Base-by-base conservation (phyloP, 352 stramenopile species). In the Globisporangium paddicum region DNA sequence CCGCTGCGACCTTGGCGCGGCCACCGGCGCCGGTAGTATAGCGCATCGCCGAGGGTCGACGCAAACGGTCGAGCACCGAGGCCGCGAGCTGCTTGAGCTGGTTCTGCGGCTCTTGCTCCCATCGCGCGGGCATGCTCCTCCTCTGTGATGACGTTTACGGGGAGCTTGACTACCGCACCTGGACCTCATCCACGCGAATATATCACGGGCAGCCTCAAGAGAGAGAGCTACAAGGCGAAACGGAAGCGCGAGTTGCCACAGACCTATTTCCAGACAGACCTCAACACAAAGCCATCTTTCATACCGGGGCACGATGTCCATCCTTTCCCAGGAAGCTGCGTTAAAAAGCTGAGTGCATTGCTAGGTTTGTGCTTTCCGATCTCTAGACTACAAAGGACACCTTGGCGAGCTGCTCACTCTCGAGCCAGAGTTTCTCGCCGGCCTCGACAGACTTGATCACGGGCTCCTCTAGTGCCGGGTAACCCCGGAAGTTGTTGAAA, bases 361-460 rank as follows among this genome's bases (percentile, higher is more conserved):
- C 35, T 40, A 13, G 4, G 10, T 7, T 10, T 35, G 32, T 35
- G 1, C 2, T 14, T 41, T 41, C 35, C n/a, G 35, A 44, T 44
- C 37, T 44, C n/a, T 77, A 53, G 30, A 77, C 38, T 1, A 63
- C 49, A 40, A 77, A 77, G 1, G 32, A 53, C 19, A 71, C 42
- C 47, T 68, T 68, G 11, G 68, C 66, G 23, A 85, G 57, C 5
- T 55, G 45, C 55, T 87, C 74, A 40, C 77, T 87, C 16, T 69
- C 51, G 5, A 68, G 61, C 74, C 74, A 83, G 0, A 85, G 50
- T 25, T 67, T 73, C 13, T 18, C 34, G 0, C 64, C 68, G 30
- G 68, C 60, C 21, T 72, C 60, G 7, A 66, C 25, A 5, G 71
- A 79, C 35, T 71, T 63, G 52, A 64, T 57, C 9, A 32, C 30